A percentile compares a stretch with the other conserved stretches of the same genome.
These are phyloP conservation scores for Alternaria panax DNA, from an alignment of 2,329 filamentous ascomycete species.

Conservation along the genomic window DNA sequence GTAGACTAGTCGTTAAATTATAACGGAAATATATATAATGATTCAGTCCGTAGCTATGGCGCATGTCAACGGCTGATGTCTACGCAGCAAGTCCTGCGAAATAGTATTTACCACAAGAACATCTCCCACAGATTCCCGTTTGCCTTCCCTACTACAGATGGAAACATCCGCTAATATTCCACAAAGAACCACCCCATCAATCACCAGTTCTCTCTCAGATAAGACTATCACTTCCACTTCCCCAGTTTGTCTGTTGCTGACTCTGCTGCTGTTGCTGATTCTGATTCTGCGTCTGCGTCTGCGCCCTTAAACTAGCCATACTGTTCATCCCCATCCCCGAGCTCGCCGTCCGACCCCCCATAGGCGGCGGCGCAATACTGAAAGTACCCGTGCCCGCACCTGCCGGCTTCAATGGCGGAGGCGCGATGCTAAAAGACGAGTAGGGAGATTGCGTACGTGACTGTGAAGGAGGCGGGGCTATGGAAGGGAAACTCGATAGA, in stretches of 20 bases:
- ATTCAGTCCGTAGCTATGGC: too few relatives aligned
- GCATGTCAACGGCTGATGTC: too few relatives aligned
- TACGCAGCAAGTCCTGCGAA: too few relatives aligned
- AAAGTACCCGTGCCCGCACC: constrained; percentile 25
- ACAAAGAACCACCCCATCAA: not conserved
- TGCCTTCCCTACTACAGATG: not conserved
- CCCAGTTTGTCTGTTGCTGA: constrained; percentile 33
- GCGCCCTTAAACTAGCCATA: constrained; percentile 35
- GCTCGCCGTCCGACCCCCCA: constrained; percentile 24
- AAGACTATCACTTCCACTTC: constrained; percentile 37
- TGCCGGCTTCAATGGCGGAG: constrained; percentile 38
- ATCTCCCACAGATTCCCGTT: too few relatives aligned
- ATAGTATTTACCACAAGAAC: too few relatives aligned
- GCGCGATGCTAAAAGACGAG: constrained; percentile 49
- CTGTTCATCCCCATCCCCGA: constrained; percentile 37
- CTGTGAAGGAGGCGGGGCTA: constrained; percentile 55
- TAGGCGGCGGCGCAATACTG: constrained; percentile 39
- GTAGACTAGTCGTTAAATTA: too few relatives aligned
- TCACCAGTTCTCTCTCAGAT: constrained; percentile 25
- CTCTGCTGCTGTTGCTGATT: constrained; percentile 24
- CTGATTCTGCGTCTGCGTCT: constrained; percentile 32
- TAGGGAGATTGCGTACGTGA: constrained; percentile 37
- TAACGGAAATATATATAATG: too few relatives aligned
- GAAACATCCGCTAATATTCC: constrained; percentile 1
- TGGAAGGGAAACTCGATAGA: constrained; percentile 59